phyloP scores from a whole-genome alignment of 176 grass and related monocot genomes.

The Cenchrus americanus region DNA sequence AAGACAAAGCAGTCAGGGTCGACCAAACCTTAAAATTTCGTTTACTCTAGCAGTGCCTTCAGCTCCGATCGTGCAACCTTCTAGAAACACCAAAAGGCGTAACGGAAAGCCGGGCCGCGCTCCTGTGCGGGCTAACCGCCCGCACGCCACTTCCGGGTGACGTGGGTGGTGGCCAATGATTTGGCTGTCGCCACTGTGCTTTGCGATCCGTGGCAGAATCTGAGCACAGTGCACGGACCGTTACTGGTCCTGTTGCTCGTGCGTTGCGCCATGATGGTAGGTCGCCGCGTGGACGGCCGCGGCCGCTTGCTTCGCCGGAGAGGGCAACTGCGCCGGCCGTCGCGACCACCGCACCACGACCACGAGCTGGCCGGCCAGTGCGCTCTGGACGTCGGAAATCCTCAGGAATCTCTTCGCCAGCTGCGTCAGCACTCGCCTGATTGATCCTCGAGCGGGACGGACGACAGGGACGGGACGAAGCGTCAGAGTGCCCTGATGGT shows the following conservation, averaged over 20 bases:
- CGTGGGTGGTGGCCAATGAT: neutral
- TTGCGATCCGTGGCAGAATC: neutral
- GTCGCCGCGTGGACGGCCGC: conserved; percentile 1
- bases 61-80: conserved; percentile 16
- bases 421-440: neutral
- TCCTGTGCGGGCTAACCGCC: conserved; percentile 3
- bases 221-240: neutral
- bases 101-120: conserved; percentile 13
- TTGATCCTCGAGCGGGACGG: neutral
- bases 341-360: neutral
- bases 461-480: conserved; percentile 20
- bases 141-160: neutral
- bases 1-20: neutral
- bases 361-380: neutral
- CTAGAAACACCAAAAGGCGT: conserved; percentile 39
- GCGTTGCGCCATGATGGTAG: neutral
- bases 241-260: neutral
- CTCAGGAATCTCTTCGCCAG: conserved; percentile 13
- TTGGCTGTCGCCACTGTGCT: neutral
- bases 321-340: neutral
- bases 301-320: neutral
- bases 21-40: neutral
- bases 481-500: neutral
- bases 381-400: neutral
- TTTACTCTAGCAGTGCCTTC: neutral